Conservation (phyloP, 2,329 filamentous ascomycete genomes). For the Penicillium sp. region DNA sequence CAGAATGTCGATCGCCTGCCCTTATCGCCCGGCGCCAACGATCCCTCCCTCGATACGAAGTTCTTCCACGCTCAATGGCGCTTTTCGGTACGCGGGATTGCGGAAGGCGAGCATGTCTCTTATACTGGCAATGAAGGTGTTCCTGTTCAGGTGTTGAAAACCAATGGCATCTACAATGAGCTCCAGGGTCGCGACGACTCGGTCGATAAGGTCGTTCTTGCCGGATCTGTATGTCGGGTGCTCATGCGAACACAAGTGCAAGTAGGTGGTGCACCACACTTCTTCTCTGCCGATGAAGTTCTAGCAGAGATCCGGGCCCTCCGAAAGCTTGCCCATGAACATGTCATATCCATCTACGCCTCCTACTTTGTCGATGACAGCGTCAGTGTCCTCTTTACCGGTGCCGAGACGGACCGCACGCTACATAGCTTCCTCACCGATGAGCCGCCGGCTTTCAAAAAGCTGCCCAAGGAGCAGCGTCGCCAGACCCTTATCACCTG, state of each 20-base stretch:
- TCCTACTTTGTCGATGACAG: slow-evolving; percentile 47
- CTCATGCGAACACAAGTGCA: slow-evolving; percentile 41
- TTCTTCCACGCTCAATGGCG: slow-evolving; percentile 63
- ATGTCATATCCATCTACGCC: slow-evolving; percentile 46
- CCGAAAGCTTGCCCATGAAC: slow-evolving; percentile 43
- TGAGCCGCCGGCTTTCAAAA: slow-evolving; percentile 43
- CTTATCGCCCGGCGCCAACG: slow-evolving; percentile 52
- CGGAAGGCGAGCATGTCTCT: slow-evolving; percentile 57
- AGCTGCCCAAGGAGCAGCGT: slow-evolving; percentile 42
- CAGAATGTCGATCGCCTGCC: slow-evolving; percentile 57
- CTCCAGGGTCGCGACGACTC: slow-evolving; percentile 33
- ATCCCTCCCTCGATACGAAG: slow-evolving; percentile 50
- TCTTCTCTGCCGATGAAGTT: slow-evolving; percentile 42
- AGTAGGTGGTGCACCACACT: slow-evolving; percentile 38
- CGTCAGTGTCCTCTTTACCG: slow-evolving; percentile 46
- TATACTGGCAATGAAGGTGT: slow-evolving; percentile 62
- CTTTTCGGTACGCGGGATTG: slow-evolving; percentile 58
- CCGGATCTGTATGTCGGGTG: slow-evolving; percentile 36
- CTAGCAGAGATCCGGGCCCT: slow-evolving; percentile 42
- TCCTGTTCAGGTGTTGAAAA: slow-evolving; percentile 57
- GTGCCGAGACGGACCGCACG: slow-evolving; percentile 40
- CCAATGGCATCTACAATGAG: slow-evolving; percentile 29
- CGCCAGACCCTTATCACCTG: slow-evolving; percentile 46
- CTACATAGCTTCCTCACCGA: slow-evolving; percentile 47
- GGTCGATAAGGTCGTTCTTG: slow-evolving; percentile 44